Evolutionary conservation across 805 yeast genomes (phyloP), one percentile per base, ranked within the genome.

Genomic region (Tetrapisispora iriomotensis): DNA sequence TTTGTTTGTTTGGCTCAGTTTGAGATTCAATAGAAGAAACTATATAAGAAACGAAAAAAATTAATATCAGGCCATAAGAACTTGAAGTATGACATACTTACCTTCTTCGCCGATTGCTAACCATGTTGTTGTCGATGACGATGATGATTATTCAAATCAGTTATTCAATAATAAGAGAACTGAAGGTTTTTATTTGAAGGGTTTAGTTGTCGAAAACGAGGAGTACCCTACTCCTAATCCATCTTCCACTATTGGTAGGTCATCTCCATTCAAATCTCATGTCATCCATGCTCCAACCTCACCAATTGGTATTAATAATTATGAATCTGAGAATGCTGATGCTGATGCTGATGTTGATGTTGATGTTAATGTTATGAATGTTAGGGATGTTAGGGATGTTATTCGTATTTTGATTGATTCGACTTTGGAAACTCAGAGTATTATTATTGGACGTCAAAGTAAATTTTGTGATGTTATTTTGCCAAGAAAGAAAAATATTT

Each of bases 211-310:
- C 29, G 6, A 40, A 43, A 19, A 32, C 21, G 32, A 24, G 3
- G 65, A 65, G 8, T 77, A 77, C 49, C 84, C 85, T 10, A 80
- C 87, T 1, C 90, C 90, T 17, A 73, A 77, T 47, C 87, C 90
- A 0, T 79, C 86, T 1, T 73, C 79, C 1, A 68, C 75, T 6
- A 49, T 64, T 6, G 76, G 74, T 14, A 50, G 60, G 31, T 59
- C 66, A 1, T 64, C 70, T 2, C 68, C 63, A 7, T 39, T 50
- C 15, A 50, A 57, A 44, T 37, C 33, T 4, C 30, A 21, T 5
- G 34, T 35, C 22, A 38, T 13, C 12, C 42, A 28, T 28, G 13
- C 15, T 12, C 12, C 23, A 20, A 28, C 43, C 15, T 45, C 36
- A 1, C 38, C 42, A 10, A 8, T 19, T 19, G 15, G 10, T 25